These are phyloP conservation scores for Oryza glumipatula DNA, from an alignment of 176 grass and related monocot species.

Conservation along the genomic window DNA sequence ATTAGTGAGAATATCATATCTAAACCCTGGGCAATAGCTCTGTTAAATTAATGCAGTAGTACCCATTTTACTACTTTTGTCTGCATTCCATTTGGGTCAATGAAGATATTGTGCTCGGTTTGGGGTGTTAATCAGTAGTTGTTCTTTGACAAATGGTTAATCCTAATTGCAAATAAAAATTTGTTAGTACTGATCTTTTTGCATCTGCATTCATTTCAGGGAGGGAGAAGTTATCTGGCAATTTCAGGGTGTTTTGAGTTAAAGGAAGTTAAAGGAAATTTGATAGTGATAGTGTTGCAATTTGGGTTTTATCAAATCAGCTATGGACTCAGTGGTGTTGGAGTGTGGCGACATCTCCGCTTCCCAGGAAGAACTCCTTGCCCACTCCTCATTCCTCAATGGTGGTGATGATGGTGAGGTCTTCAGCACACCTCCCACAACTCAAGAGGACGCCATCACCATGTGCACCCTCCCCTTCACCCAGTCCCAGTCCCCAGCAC, in stretches of 20 bases:
- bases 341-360: neutral
- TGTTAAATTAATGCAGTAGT: neutral
- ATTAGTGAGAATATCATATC: neutral
- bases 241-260: neutral
- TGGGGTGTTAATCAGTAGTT: neutral
- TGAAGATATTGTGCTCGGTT: neutral
- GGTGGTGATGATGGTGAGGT: neutral
- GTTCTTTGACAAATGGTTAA: neutral
- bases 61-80: neutral
- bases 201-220: neutral
- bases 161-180: neutral
- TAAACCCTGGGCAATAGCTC: neutral
- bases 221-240: neutral
- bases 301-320: neutral
- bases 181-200: neutral
- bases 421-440: neutral
- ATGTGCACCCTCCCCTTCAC: conserved; percentile 3
- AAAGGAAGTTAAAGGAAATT: neutral
- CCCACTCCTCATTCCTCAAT: neutral
- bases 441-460: neutral
- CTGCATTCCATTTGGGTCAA: neutral
- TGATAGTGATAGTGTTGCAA: neutral
- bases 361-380: neutral
- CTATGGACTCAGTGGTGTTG: neutral
- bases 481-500: neutral